Conservation (phyloP, 192 early-diverging fungal species). For the Rhizophagus prolifer region DNA sequence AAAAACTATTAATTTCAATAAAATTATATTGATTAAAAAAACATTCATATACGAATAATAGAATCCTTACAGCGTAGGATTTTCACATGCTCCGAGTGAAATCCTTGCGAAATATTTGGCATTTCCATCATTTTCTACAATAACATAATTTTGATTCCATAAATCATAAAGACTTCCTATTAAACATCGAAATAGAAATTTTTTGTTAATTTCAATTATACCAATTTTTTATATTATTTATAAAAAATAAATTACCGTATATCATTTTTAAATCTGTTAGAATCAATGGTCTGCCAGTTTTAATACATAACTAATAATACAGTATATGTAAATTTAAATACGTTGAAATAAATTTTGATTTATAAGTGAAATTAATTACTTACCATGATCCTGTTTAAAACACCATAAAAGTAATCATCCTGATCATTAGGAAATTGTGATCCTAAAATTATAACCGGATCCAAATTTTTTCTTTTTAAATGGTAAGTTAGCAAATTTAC, state of each 20-base stretch:
- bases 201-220: neutral
- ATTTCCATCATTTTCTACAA: neutral
- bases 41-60: neutral
- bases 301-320: slow-evolving; percentile 19
- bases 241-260: slow-evolving; percentile 2
- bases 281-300: slow-evolving; percentile 26
- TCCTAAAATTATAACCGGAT: slow-evolving; percentile 24
- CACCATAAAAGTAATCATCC: slow-evolving; percentile 8
- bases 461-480: neutral
- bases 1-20: neutral
- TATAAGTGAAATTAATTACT: neutral
- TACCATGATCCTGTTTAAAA: slow-evolving; percentile 25
- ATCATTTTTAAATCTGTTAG: slow-evolving; percentile 23
- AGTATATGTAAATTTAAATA: neutral
- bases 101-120: slow-evolving; percentile 14
- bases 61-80: slow-evolving; percentile 28
- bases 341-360: neutral
- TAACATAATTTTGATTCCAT: slow-evolving; percentile 30
- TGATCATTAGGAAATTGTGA: slow-evolving; percentile 28
- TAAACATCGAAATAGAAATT: neutral
- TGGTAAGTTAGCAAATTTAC: slow-evolving; percentile 15
- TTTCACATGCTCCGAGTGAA: slow-evolving; percentile 18
- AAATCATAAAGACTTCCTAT: slow-evolving; percentile 28
- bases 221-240: too few relatives aligned
- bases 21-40: neutral